These are phyloP conservation scores for Aspergillus piperis DNA, from an alignment of 2,329 filamentous ascomycete genomes.

Conservation along the genomic window DNA sequence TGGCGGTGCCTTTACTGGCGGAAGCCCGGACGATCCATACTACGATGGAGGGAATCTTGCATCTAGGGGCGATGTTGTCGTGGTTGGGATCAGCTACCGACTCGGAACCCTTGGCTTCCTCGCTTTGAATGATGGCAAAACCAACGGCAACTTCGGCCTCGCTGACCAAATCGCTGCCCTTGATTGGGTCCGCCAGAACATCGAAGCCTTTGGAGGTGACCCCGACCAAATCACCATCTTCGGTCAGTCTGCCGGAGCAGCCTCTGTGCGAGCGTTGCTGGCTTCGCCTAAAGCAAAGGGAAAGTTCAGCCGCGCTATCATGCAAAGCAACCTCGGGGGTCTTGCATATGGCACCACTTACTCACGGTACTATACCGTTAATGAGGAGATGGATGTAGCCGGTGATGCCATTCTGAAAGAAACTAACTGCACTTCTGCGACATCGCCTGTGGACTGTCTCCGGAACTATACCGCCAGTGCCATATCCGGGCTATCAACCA, in stretches of 20 bases:
- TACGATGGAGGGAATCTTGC: slow-evolving; percentile 59
- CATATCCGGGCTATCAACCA: neutral
- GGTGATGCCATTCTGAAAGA: slow-evolving; percentile 55
- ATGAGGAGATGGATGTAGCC: slow-evolving; percentile 51
- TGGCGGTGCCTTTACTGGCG: slow-evolving; percentile 59
- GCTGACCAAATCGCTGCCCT: slow-evolving; percentile 55
- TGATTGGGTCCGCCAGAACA: slow-evolving; percentile 50
- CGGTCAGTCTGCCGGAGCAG: slow-evolving; percentile 56
- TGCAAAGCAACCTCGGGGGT: slow-evolving; percentile 52
- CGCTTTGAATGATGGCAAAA: slow-evolving; percentile 56
- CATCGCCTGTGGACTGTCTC: slow-evolving; percentile 2
- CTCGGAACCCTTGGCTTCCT: slow-evolving; percentile 61
- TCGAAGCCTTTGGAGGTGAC: slow-evolving; percentile 51
- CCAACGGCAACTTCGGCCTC: slow-evolving; percentile 58
- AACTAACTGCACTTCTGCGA: slow-evolving; percentile 15
- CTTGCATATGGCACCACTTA: slow-evolving; percentile 62
- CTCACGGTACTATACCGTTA: slow-evolving; percentile 60
- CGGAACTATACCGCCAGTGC: neutral
- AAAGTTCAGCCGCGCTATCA: slow-evolving; percentile 24
- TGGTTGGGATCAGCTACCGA: slow-evolving; percentile 63
- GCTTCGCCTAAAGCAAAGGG: slow-evolving; percentile 22
- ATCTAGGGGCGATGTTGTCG: slow-evolving; percentile 60
- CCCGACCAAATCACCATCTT: slow-evolving; percentile 49
- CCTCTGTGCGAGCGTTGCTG: slow-evolving; percentile 57
- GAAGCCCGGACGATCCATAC: slow-evolving; percentile 40